phyloP scores from a whole-genome alignment of 106 monocot species.

The Dendrobium officinale region DNA sequence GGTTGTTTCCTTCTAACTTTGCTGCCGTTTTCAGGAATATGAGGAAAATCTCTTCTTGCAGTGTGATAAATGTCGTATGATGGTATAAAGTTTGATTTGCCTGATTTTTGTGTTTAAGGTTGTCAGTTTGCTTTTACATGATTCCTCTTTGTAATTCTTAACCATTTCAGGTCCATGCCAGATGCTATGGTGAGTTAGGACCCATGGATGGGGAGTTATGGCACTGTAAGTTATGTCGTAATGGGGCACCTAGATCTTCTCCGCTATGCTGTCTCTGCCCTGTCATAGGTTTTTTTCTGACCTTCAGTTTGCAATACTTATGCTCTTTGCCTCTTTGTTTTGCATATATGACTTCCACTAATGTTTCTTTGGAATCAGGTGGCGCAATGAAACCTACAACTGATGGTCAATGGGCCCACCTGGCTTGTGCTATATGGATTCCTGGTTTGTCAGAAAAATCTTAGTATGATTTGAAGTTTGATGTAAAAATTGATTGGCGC shows the following conservation, averaged over 20 bases:
- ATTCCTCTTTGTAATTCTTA: background rate
- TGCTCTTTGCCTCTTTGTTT: background rate
- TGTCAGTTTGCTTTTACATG: slow-evolving; percentile 3
- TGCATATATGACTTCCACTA: background rate
- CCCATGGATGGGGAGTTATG: slow-evolving; percentile 88
- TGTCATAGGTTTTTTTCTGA: slow-evolving; percentile 49
- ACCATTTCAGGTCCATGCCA: slow-evolving; percentile 92
- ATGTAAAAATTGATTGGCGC: slow-evolving; percentile 6
- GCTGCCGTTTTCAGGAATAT: slow-evolving; percentile 57
- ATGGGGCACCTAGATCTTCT: slow-evolving; percentile 62
- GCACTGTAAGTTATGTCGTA: slow-evolving; percentile 93
- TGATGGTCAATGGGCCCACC: slow-evolving; percentile 97
- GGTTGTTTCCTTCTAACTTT: background rate
- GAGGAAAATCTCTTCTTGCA: slow-evolving; percentile 95
- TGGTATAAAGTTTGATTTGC: slow-evolving; percentile 34
- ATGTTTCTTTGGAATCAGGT: slow-evolving; percentile 31
- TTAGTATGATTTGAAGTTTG: slow-evolving; percentile 1
- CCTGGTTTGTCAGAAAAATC: slow-evolving; percentile 54
- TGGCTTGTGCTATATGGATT: slow-evolving; percentile 97
- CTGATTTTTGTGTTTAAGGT: background rate
- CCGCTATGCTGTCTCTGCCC: slow-evolving; percentile 94
- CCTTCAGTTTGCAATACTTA: background rate
- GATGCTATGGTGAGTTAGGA: slow-evolving; percentile 91
- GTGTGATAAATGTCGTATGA: slow-evolving; percentile 98
- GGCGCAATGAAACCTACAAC: slow-evolving; percentile 98